Evolutionary conservation across 495 filamentous ascomycete genomes (phyloP), one percentile per base, ranked within the genome.

Genomic region (Talaromyces nanjingensis): DNA sequence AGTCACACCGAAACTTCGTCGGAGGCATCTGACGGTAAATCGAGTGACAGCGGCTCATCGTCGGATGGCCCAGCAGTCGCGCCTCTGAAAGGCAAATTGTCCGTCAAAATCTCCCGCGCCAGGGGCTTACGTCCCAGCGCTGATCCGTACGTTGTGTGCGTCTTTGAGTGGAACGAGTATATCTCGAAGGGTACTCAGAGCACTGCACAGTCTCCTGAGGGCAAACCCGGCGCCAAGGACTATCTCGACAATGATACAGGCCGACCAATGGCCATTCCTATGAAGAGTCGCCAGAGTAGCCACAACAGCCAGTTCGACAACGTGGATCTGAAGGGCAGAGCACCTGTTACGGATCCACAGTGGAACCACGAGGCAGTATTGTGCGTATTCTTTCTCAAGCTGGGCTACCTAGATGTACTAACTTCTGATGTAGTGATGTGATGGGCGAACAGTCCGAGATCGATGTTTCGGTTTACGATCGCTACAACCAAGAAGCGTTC

Each of bases 331-430:
- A 89, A 89, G 72, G 84, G 77, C 9, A 77, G 77, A 39, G 81
- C 82, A 62, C 87, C 87, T 20, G 88, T 92, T 62, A 96, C 92
- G 18, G 89, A 91, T 70, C 96, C 96, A 1, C 90, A 91, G 66
- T 98, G 94, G 94, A 90, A 96, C 73, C 93, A 96, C 61, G 92
- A 96, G 71, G 92, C 94, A 31, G 83, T 90, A 59, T 98, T 98
- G 93, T 98, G 83, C 78, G 92, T 83, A 22, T 16, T 29, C 20
- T 6, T n/a, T 29, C 11, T 27, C 8, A 25, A 18, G 4, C 53
- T 29, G 16, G 45, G 20, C 7, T 12, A 18, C 16, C 6, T 45
- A 54, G 20, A 54, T 54, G 20, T 25, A 29, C 22, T 56, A 56
- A 27, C 11, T 29, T 29, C 4, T 14, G 63, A 53, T 66, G n/a